Conservation (phyloP, 2,329 filamentous ascomycete genomes). For the Ceratocystiopsis brevicomis region DNA sequence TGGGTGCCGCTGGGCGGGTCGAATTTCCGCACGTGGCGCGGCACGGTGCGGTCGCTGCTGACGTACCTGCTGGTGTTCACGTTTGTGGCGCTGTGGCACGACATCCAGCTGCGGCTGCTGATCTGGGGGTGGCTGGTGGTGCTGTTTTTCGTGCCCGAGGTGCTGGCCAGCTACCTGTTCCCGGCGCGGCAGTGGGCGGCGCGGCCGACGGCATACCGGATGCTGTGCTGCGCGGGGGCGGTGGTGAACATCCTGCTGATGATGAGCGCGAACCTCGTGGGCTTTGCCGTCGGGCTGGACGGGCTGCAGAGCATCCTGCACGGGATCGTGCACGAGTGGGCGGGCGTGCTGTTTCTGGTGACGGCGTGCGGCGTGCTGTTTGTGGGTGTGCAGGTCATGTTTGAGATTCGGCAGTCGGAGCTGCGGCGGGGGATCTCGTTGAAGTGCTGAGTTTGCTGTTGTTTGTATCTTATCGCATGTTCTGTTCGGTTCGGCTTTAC, state of each 20-base stretch:
- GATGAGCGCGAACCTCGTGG: constrained; percentile 87
- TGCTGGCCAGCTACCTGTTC: constrained; percentile 52
- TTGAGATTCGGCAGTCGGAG: constrained; percentile 78
- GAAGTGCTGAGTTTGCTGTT: constrained; percentile 39
- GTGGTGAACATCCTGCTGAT: constrained; percentile 83
- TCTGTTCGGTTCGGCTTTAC: no score
- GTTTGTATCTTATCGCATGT: no score
- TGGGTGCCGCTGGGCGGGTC: constrained; percentile 78
- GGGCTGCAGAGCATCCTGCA: constrained; percentile 59
- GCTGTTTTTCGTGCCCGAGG: constrained; percentile 81
- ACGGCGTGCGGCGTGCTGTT: constrained; percentile 59
- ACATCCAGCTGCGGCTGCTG: constrained; percentile 75
- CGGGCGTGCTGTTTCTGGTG: constrained; percentile 50
- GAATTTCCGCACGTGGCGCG: constrained; percentile 25
- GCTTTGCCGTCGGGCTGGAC: constrained; percentile 83
- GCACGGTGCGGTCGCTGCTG: constrained; percentile 38
- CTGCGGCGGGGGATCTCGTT: constrained; percentile 61
- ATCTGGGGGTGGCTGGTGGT: constrained; percentile 97
- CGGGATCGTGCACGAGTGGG: constrained; percentile 58
- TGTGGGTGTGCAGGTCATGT: constrained; percentile 83
- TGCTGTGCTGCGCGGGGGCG: constrained; percentile 62
- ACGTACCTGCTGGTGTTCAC: constrained; percentile 82
- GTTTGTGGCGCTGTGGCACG: constrained; percentile 95
- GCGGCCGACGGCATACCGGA: constrained; percentile 53
- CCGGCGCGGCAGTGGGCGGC: constrained; percentile 52